A percentile compares a stretch with the other conserved stretches of the same genome.
Conservation (phyloP, 371 early-diverging fungal species). For the Cokeromyces recurvatus region DNA sequence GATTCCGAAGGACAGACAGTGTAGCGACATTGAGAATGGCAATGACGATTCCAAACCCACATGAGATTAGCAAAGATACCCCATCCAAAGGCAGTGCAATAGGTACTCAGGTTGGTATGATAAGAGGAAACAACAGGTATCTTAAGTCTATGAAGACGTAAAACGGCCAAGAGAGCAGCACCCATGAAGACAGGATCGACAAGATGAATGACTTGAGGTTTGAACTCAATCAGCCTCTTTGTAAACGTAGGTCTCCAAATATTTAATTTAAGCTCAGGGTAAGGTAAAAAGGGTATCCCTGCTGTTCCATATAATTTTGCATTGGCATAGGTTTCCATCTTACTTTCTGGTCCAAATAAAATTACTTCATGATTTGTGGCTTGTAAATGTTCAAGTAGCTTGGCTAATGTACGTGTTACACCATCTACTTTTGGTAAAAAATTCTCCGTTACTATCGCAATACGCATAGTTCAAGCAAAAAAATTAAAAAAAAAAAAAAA, state of each 20-base stretch:
- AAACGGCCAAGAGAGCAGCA: conserved; percentile 29
- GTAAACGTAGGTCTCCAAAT: conserved; percentile 42
- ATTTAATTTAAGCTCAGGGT: conserved; percentile 48
- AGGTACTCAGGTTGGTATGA: conserved; percentile 45
- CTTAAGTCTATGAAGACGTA: conserved; percentile 8
- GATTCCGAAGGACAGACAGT: conserved; percentile 43
- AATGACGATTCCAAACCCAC: conserved; percentile 48
- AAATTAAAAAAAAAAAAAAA: too few relatives aligned
- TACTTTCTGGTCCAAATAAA: conserved; percentile 42
- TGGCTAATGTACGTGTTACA: conserved; percentile 42
- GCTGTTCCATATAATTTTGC: conserved; percentile 39
- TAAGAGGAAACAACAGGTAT: conserved; percentile 46
- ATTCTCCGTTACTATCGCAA: conserved; percentile 47
- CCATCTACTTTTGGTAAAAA: conserved; percentile 52
- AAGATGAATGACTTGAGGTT: conserved; percentile 45
- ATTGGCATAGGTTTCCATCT: conserved; percentile 30
- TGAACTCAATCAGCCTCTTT: conserved; percentile 26
- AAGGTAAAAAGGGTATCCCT: conserved; percentile 41
- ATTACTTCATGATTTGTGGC: conserved; percentile 29
- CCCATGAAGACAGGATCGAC: conserved; percentile 45
- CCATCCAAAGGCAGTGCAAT: conserved; percentile 44
- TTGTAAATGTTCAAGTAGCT: conserved; percentile 37
- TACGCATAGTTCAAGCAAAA: conserved; percentile 36
- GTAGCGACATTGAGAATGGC: conserved; percentile 34
- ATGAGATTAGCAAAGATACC: conserved; percentile 28